These are phyloP conservation scores for Pseudonitzschia pungens DNA, from an alignment of 108 stramenopile genomes.

Conservation along the genomic window DNA sequence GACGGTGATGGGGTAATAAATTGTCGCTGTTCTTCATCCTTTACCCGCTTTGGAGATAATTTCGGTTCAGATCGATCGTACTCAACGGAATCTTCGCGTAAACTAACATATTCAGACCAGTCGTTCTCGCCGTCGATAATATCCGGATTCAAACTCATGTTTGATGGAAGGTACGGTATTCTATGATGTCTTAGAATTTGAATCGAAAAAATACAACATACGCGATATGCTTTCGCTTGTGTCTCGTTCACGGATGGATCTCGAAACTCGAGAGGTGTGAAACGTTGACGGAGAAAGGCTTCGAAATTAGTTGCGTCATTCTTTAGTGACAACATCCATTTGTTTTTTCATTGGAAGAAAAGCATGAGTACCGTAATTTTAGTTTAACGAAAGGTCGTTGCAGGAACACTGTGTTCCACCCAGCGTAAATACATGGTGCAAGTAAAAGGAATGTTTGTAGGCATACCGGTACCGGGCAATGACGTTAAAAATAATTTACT, in stretches of 20 bases:
- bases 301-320: not conserved
- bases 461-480: no score
- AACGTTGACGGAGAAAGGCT: no score
- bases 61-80: not conserved
- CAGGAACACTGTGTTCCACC: no score
- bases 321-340: not conserved
- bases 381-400: no score
- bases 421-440: no score
- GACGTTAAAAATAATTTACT: no score
- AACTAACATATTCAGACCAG: constrained; percentile 1
- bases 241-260: not conserved
- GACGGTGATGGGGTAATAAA: not conserved
- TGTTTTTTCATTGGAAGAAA: no score
- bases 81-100: constrained; percentile 4
- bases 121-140: constrained; percentile 5
- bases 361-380: no score
- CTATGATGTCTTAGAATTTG: no score
- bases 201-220: no score
- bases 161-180: not conserved
- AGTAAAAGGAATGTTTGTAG: no score
- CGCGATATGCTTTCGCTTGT: no score
- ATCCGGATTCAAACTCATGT: not conserved
- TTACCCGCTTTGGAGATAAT: not conserved
- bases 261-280: not conserved
- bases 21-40: not conserved